Base-by-base conservation (phyloP, 169 alveolate species). In the Plasmodium yoelii region DNA sequence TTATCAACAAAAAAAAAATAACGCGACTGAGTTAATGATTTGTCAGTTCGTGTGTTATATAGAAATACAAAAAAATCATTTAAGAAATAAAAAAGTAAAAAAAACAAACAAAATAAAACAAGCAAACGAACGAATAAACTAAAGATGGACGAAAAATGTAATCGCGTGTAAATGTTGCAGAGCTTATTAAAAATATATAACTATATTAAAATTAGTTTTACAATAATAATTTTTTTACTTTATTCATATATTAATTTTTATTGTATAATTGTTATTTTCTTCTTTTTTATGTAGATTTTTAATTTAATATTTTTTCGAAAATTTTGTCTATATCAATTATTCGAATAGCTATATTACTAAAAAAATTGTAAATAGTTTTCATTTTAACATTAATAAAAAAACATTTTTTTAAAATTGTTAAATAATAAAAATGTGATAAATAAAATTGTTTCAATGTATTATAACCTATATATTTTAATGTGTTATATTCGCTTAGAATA, bases 381-480 rank as follows among this genome's bases (percentile, higher is more conserved):
- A 82, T 67, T 82, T 82, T 82, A 0, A 18, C 26, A 60, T 82
- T 44, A 82, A 67, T 67, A 22, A 82, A 8, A 65, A 67, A 65
- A 12, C 49, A 28, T n/a, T 70, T 67, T 82, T 71, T 82, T 49
- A 82, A 67, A 68, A 82, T 47, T 65, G 72, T 82, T 39, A 82
- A 55, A 34, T 82, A 70, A 65, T 82, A 82, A 59, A 82, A 82
- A 70, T 82, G 84, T 7, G 90, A 82, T 46, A 28, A 53, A 59
- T 82, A 82, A 68, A 82, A 56, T 70, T 82, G 90, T 28, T 46
- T 42, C 47, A 82, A 57, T 9, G 90, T 34, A 51, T 82, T 82
- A 82, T 82, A 82, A 26, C 90, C 90, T 39, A 82, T 67, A 46
- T 26, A 39, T 51, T 67, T 82, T 9, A 67, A 60, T 42, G 56